Conservation (phyloP, 2,329 filamentous ascomycete species). For the Cladosporium austrohemisphaericum region DNA sequence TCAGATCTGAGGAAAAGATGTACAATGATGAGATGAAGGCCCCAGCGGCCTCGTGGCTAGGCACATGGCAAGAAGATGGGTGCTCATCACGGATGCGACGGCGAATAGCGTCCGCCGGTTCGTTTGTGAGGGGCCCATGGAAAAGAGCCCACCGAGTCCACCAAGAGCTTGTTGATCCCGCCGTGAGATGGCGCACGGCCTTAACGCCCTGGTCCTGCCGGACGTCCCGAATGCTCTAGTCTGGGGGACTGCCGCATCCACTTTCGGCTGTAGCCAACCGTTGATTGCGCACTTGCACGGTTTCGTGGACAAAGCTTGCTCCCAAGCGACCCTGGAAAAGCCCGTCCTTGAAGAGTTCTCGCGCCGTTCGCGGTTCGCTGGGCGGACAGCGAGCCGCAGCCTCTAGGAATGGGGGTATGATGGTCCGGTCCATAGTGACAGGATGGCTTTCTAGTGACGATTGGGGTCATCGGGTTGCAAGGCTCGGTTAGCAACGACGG, state of each 20-base stretch:
- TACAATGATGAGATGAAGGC: slow-evolving; percentile 6
- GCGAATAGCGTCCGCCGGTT: slow-evolving; percentile 6
- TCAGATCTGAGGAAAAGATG: slow-evolving; percentile 12
- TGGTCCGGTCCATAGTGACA: not conserved
- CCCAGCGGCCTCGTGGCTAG: slow-evolving; percentile 10
- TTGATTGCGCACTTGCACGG: slow-evolving; percentile 6
- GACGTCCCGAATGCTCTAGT: slow-evolving; percentile 4
- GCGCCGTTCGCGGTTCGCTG: not conserved
- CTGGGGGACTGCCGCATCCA: slow-evolving; percentile 5
- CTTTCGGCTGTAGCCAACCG: slow-evolving; percentile 5
- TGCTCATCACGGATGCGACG: slow-evolving; percentile 13
- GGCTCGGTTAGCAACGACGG: too few relatives aligned
- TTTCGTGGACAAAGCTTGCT: not conserved
- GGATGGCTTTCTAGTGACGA: not conserved
- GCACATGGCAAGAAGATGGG: slow-evolving; percentile 9
- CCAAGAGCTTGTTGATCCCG: slow-evolving; percentile 14
- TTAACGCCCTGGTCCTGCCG: not conserved
- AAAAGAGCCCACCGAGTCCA: slow-evolving; percentile 10
- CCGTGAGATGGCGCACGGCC: not conserved
- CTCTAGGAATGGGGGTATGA: too few relatives aligned
- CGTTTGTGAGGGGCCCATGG: slow-evolving; percentile 5
- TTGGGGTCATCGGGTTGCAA: too few relatives aligned
- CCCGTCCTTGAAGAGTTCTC: not conserved
- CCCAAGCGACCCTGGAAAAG: not conserved
- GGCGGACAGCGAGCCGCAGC: not conserved